phyloP scores from a whole-genome alignment of 495 filamentous ascomycete species.

The Collariella sp. region DNA sequence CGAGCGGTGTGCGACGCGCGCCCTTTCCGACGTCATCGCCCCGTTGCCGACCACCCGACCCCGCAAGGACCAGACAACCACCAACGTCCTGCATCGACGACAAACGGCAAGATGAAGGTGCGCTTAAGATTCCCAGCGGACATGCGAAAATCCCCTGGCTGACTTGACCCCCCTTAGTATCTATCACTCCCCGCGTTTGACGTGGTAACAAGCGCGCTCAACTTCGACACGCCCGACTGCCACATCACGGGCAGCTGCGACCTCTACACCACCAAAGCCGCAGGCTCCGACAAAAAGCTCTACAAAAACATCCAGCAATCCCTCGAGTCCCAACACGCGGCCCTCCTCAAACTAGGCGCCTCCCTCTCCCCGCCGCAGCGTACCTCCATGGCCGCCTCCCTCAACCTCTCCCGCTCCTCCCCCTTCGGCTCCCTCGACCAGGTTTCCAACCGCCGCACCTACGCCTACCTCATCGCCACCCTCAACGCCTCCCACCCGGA shows the following conservation, averaged over 20 bases:
- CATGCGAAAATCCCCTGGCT: background rate
- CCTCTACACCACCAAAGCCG: constrained; percentile 93
- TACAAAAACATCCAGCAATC: constrained; percentile 90
- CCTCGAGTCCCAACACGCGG: constrained; percentile 82
- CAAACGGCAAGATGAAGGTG: constrained; percentile 34
- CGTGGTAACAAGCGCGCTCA: constrained; percentile 77
- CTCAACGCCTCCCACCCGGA: constrained; percentile 96
- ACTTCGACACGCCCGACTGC: constrained; percentile 86
- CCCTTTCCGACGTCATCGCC: constrained; percentile 2
- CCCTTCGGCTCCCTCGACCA: constrained; percentile 87
- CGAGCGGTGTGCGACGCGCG: background rate
- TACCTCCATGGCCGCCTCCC: constrained; percentile 42
- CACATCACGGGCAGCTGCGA: constrained; percentile 88
- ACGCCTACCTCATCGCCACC: constrained; percentile 92
- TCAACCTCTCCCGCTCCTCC: constrained; percentile 74
- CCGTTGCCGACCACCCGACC: background rate
- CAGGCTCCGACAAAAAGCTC: constrained; percentile 87
- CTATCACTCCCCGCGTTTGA: constrained; percentile 85
- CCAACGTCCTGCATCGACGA: background rate
- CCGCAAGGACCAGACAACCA: background rate
- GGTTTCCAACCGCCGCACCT: constrained; percentile 77
- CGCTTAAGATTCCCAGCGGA: background rate
- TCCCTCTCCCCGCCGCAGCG: constrained; percentile 71
- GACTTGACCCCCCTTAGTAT: constrained; percentile 49
- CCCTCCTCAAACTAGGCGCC: constrained; percentile 69